Evolutionary conservation across 163 green algal genomes (phyloP).

Genomic region (Volvox carteri): DNA sequence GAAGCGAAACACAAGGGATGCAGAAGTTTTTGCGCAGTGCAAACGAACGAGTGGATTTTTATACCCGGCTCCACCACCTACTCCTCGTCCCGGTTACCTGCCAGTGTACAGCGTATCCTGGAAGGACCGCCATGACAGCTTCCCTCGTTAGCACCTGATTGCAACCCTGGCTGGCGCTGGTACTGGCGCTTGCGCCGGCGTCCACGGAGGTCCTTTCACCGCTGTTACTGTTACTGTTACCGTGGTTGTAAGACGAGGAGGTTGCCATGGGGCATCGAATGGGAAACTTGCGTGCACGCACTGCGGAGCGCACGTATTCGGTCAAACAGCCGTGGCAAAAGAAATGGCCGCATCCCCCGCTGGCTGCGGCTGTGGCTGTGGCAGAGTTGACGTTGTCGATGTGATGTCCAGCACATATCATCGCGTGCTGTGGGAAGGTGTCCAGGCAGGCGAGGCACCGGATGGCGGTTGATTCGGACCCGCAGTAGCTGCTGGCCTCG

Average conservation of each 20-base stretch:
- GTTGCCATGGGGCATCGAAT: conserved; percentile 34
- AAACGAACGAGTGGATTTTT: no score
- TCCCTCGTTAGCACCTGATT: not conserved
- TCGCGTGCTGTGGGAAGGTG: not conserved
- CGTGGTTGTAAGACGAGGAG: no score
- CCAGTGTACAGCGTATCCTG: no score
- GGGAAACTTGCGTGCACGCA: conserved; percentile 18
- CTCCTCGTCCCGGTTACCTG: no score
- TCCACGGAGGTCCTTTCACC: no score
- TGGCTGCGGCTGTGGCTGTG: not conserved
- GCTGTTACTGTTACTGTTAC: not conserved
- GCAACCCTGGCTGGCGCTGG: not conserved
- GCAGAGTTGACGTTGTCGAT: not conserved
- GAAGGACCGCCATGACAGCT: not conserved
- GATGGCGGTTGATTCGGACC: not conserved
- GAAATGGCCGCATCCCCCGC: conserved; percentile 14
- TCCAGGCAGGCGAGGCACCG: conserved; percentile 21
- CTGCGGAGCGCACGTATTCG: not conserved
- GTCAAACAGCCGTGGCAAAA: conserved; percentile 15
- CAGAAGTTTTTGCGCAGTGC: no score
- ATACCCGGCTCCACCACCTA: no score
- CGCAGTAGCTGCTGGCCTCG: no score
- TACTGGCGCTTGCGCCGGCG: not conserved
- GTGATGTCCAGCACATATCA: not conserved
- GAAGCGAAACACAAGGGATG: no score